Conservation (phyloP, 1,139 yeast species). For the Suhomyces bribrorum region DNA sequence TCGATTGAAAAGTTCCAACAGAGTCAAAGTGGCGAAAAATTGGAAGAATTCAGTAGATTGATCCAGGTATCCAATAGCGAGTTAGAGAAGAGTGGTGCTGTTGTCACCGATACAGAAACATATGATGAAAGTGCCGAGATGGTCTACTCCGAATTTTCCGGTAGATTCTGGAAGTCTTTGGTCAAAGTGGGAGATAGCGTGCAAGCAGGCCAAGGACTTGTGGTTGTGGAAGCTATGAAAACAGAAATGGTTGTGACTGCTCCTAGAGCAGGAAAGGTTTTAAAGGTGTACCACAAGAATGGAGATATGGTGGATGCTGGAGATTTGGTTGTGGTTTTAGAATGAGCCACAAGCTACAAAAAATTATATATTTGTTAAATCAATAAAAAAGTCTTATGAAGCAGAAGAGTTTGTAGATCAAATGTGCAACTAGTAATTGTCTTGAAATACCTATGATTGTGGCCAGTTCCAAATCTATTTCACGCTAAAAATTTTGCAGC, state of each 20-base stretch:
- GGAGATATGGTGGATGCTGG: constrained; percentile 98
- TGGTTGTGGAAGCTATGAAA: constrained; percentile 97
- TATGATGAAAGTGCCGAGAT: constrained; percentile 76
- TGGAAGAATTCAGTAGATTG: constrained; percentile 79
- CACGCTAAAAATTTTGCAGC: too few species aligned
- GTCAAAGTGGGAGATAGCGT: constrained; percentile 81
- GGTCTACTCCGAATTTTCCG: constrained; percentile 92
- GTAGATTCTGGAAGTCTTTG: constrained; percentile 93
- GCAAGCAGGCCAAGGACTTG: constrained; percentile 71
- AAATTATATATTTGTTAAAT: not conserved
- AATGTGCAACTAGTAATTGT: too few species aligned
- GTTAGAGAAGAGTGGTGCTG: constrained; percentile 51
- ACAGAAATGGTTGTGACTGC: constrained; percentile 91
- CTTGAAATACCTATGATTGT: too few species aligned
- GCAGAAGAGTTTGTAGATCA: too few species aligned
- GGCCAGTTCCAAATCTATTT: too few species aligned
- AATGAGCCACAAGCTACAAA: constrained; percentile 18
- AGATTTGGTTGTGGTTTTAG: constrained; percentile 82
- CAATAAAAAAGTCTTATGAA: too few species aligned
- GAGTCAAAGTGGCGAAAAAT: constrained; percentile 74
- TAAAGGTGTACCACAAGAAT: constrained; percentile 73
- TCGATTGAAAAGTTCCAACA: constrained; percentile 71
- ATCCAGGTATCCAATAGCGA: constrained; percentile 85
- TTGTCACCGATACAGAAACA: constrained; percentile 45
- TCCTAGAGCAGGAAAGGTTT: constrained; percentile 71